A percentile compares a stretch with the other conserved stretches of the same genome.
Conservation (phyloP, 176 grass and related monocot genomes). For the Rhipidocladum racemiflorum region DNA sequence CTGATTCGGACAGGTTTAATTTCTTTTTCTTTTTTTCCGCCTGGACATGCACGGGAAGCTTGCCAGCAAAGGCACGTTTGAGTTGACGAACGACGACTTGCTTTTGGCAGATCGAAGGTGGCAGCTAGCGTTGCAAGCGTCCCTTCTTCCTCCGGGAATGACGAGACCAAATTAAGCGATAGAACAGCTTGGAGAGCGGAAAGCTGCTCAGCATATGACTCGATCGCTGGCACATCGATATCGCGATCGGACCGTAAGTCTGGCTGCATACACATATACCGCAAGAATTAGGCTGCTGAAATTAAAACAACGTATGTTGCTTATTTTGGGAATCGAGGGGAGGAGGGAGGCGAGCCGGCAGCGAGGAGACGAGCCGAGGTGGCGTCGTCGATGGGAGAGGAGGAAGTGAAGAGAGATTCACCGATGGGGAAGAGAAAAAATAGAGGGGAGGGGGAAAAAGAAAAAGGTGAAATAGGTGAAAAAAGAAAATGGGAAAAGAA, state of each 20-base stretch:
- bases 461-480: too few species aligned
- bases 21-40: too few species aligned
- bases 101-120: not conserved
- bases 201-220: not conserved
- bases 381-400: too few species aligned
- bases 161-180: not conserved
- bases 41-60: not conserved
- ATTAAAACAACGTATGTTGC: not conserved
- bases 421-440: too few species aligned
- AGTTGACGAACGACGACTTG: not conserved
- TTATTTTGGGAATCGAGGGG: not conserved
- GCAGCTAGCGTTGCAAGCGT: too few species aligned
- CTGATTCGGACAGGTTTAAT: not conserved
- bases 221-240: conserved; percentile 1
- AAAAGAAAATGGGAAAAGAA: too few species aligned
- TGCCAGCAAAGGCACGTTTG: not conserved
- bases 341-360: too few species aligned
- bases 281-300: not conserved
- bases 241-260: not conserved
- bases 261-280: not conserved
- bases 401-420: too few species aligned
- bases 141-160: conserved; percentile 20
- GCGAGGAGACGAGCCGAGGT: too few species aligned
- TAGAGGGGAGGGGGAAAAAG: too few species aligned
- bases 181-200: not conserved